These are phyloP conservation scores for Aspergillus homomorphus DNA, from an alignment of 495 filamentous ascomycete genomes.

Conservation along the genomic window DNA sequence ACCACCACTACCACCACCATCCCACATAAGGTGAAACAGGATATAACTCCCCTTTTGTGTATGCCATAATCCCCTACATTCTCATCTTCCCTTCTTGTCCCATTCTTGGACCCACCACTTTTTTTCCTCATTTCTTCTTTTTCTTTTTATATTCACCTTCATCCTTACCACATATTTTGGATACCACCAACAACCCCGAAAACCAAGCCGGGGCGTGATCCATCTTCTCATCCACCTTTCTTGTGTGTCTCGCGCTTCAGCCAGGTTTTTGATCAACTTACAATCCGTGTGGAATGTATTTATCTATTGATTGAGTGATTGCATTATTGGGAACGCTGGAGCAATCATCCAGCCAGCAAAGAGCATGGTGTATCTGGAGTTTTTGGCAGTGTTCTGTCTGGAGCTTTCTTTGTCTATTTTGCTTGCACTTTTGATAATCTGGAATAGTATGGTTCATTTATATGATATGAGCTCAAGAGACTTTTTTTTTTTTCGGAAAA, in stretches of 20 bases:
- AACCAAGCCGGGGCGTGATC: no score
- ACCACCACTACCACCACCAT: no score
- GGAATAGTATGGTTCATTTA: no score
- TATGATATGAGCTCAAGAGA: no score
- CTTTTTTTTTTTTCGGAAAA: no score
- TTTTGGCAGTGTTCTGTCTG: no score
- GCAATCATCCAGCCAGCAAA: neutral
- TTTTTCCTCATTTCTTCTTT: neutral
- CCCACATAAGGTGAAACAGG: no score
- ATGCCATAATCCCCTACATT: neutral
- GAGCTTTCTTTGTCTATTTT: no score
- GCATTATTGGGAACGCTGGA: neutral
- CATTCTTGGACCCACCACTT: constrained; percentile 12
- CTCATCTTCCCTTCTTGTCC: constrained; percentile 15
- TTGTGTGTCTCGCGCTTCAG: constrained; percentile 3
- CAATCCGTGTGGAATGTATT: no score
- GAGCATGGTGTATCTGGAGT: constrained; percentile 7
- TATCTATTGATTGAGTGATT: constrained; percentile 6
- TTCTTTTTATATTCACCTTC: constrained; percentile 10
- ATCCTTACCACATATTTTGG: neutral
- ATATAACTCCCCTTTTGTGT: neutral
- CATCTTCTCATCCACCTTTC: neutral
- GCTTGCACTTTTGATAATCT: no score
- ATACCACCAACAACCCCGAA: neutral
- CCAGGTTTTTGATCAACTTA: neutral